Evolutionary conservation across 495 filamentous ascomycete genomes (phyloP), one percentile per base, ranked within the genome.

Genomic region (Rusavskia elegans): DNA sequence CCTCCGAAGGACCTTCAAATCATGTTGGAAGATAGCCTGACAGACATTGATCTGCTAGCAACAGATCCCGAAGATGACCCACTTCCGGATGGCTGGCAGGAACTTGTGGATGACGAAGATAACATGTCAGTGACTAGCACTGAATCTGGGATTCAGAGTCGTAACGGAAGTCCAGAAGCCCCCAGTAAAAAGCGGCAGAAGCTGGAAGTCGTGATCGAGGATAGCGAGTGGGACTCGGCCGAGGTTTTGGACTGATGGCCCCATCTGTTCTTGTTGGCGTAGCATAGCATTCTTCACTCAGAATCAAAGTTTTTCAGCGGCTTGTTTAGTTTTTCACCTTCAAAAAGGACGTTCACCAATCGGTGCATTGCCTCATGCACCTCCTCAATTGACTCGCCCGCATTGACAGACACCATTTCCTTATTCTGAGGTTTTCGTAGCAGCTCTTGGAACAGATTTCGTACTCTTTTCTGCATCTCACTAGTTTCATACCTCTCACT

Each of bases 401-500:
- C 80, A 66, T 82, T 71, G 41, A 83, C 64, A 1, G 68, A 52
- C 19, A 50, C 54, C 14, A 72, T 65, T 40, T 70, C 64, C 45
- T 64, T 54, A n/a, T 57, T 61, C 32, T 56, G 61, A 40, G 69
- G 68, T 44, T 63, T 56, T 41, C 64, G 59, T 30, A 75, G 64
- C 14, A 77, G 53, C 0, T 68, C 62, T 29, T 66, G 59, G 59
- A 95, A 98, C 35, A 89, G 57, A 54, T 82, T 75, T 36, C 86
- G 70, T 35, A 97, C 92, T 25, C 79, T 77, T 35, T 70, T 71
- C 64, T 97, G 92, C 80, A 95, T 85, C 58, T 83, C 74, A 50
- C 73, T 75, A 61, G 79, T 85, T 66, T 98, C 92, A 61, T 98
- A 97, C 49, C 85, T 76, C 68, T 98, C 92, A 9, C 72, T 74